These are phyloP conservation scores for Blastomyces emzantsi DNA, from an alignment of 2,329 filamentous ascomycete genomes.

Conservation along the genomic window DNA sequence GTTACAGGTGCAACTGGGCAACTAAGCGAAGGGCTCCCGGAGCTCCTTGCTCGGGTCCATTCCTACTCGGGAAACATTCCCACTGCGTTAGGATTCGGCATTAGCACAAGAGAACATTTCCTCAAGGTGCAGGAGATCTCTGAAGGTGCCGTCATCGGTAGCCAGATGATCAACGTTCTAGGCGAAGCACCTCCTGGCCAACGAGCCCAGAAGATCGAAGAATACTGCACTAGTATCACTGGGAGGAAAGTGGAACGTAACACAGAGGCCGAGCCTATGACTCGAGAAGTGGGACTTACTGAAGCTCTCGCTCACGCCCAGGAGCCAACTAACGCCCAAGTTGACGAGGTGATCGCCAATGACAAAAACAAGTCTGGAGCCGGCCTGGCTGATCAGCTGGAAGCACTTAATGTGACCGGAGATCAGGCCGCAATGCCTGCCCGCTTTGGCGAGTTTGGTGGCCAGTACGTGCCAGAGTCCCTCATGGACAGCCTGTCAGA, in stretches of 20 bases:
- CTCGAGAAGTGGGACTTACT: constrained; percentile 59
- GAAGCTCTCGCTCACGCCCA: constrained; percentile 57
- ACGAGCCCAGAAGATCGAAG: constrained; percentile 63
- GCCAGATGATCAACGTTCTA: constrained; percentile 81
- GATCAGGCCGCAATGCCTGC: constrained; percentile 57
- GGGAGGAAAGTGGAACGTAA: constrained; percentile 45
- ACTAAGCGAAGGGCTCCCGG: constrained; percentile 71
- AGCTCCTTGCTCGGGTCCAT: constrained; percentile 76
- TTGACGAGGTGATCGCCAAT: constrained; percentile 42
- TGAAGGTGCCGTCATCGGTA: constrained; percentile 93
- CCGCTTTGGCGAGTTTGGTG: constrained; percentile 91
- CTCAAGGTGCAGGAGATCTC: constrained; percentile 71
- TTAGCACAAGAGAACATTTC: constrained; percentile 93
- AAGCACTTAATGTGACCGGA: constrained; percentile 62
- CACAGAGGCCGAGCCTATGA: constrained; percentile 38
- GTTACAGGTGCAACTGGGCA: constrained; percentile 85
- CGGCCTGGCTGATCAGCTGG: constrained; percentile 72
- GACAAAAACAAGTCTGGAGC: constrained; percentile 48
- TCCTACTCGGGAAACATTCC: constrained; percentile 85
- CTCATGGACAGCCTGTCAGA: constrained; percentile 94
- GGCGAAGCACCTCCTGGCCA: constrained; percentile 58
- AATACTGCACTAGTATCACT: constrained; percentile 72
- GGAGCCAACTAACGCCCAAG: constrained; percentile 41
- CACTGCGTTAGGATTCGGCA: constrained; percentile 88
- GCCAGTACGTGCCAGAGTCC: constrained; percentile 94